Percentiles rank a stretch among this genome's conserved stretches.
Conservation (phyloP, 2,329 filamentous ascomycete genomes). For the Chaetomium olivaceum region DNA sequence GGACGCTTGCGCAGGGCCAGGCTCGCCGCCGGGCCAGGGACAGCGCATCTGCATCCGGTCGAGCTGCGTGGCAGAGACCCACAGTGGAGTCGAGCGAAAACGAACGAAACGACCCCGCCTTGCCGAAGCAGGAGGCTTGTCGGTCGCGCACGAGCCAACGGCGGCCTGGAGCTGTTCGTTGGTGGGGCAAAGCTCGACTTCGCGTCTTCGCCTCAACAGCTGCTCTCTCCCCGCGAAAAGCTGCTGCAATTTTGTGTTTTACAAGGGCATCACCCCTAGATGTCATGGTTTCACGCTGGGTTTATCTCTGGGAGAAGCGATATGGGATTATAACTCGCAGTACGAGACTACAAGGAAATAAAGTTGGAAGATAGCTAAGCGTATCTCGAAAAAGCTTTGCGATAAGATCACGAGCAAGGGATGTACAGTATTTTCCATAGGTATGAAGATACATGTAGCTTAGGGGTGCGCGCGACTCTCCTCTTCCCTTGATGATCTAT, state of each 20-base stretch:
- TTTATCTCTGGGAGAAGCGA: neutral
- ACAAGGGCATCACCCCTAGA: neutral
- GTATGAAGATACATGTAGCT: too few relatives aligned
- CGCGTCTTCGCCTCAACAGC: neutral
- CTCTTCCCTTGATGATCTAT: neutral
- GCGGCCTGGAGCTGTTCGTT: neutral
- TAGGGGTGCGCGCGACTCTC: too few relatives aligned
- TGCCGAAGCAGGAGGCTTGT: neutral
- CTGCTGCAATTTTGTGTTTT: neutral
- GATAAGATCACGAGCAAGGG: neutral
- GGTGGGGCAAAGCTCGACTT: neutral
- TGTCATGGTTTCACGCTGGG: neutral
- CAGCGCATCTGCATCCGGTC: slow-evolving; percentile 7
- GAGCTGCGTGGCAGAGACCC: slow-evolving; percentile 12
- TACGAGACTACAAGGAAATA: neutral
- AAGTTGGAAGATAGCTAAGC: neutral
- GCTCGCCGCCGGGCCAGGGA: neutral
- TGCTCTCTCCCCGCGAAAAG: neutral
- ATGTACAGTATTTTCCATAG: too few relatives aligned
- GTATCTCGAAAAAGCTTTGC: neutral
- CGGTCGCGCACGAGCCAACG: neutral
- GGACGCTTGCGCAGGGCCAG: slow-evolving; percentile 10
- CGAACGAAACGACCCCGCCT: neutral
- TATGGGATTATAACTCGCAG: neutral
- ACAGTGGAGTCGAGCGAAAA: slow-evolving; percentile 1